Base-by-base conservation (phyloP, 106 monocot species). In the Iris macrosiphon region DNA sequence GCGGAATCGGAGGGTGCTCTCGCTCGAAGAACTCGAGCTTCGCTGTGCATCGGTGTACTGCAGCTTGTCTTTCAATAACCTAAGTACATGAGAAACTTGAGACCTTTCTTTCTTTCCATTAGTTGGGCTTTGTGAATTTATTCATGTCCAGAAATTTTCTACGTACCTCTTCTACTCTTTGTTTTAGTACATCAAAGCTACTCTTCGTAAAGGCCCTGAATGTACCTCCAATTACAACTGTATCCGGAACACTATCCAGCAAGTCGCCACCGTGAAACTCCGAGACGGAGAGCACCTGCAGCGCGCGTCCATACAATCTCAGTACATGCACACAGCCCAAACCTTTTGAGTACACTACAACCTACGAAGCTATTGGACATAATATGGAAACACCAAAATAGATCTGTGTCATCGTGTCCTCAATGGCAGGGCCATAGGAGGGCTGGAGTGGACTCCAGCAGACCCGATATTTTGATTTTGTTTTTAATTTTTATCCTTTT, bases 221-320 rank as follows among this genome's bases (percentile, higher is more conserved):
- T 7, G 73, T 66, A 3, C 73, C 73, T 21, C 60, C 51, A 10
- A 66, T 42, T 2, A 21, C 29, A 21, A 52, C 59, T 14, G 52
- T 60, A 39, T 66, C 60, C 7, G 66, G 66, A 44, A 61, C 54
- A 2, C 22, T 10, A 33, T 52, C 11, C 14, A 31, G 41, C 31
- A 55, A 12, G 31, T 13, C 28, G 23, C 72, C 72, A 4, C 58
- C 64, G 13, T 52, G 29, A 23, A 65, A 53, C 6, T 31, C 26
- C 4, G 70, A 10, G 10, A 70, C 70, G 6, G 70, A 53, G 10
- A 70, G 19, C 20, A 70, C 70, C 69, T 69, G 51, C 23, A 69
- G 6, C 4, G 31, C n/a, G n/a, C n/a, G n/a, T n/a, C n/a, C n/a
- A n/a, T n/a, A n/a, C n/a, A n/a, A n/a, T n/a, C n/a, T n/a, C n/a